These are phyloP conservation scores for Fusarium abutilonis DNA, from an alignment of 2,329 filamentous ascomycete species.

Conservation along the genomic window DNA sequence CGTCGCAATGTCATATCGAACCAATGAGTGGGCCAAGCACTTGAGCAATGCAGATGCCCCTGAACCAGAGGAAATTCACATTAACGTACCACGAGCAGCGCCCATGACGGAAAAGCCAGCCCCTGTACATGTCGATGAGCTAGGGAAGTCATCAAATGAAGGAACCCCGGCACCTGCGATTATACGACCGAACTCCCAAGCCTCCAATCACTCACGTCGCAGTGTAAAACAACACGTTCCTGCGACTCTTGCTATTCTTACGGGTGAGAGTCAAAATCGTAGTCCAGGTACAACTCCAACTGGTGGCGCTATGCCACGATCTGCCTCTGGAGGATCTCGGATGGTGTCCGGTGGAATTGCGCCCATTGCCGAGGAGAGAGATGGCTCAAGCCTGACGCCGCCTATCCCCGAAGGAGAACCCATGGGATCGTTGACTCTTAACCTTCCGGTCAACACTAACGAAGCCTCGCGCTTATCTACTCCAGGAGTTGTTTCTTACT, in stretches of 20 bases:
- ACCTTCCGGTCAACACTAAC: conserved; percentile 31
- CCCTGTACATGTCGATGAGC: conserved; percentile 70
- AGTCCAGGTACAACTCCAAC: conserved; percentile 41
- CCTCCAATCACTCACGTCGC: conserved; percentile 38
- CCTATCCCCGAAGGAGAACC: conserved; percentile 33
- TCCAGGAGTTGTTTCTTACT: conserved; percentile 61
- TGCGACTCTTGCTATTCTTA: conserved; percentile 41
- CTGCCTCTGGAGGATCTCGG: conserved; percentile 39
- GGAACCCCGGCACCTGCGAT: conserved; percentile 53
- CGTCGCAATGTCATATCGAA: conserved; percentile 84
- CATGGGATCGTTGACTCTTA: conserved; percentile 22
- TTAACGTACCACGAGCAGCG: conserved; percentile 50
- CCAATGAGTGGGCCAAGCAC: conserved; percentile 97
- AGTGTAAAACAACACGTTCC: conserved; percentile 40
- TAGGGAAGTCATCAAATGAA: conserved; percentile 70
- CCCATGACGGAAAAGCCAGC: conserved; percentile 60
- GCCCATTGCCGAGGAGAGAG: conserved; percentile 58
- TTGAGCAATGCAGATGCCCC: conserved; percentile 80
- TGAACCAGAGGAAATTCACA: conserved; percentile 67
- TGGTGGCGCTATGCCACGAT: conserved; percentile 31
- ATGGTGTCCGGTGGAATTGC: conserved; percentile 48
- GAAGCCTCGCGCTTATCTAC: conserved; percentile 48
- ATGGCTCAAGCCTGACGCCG: conserved; percentile 17
- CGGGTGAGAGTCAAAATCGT: conserved; percentile 35
- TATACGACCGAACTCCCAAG: conserved; percentile 46